phyloP scores from a whole-genome alignment of 176 grass and related monocot genomes.

The Bromus sterilis region DNA sequence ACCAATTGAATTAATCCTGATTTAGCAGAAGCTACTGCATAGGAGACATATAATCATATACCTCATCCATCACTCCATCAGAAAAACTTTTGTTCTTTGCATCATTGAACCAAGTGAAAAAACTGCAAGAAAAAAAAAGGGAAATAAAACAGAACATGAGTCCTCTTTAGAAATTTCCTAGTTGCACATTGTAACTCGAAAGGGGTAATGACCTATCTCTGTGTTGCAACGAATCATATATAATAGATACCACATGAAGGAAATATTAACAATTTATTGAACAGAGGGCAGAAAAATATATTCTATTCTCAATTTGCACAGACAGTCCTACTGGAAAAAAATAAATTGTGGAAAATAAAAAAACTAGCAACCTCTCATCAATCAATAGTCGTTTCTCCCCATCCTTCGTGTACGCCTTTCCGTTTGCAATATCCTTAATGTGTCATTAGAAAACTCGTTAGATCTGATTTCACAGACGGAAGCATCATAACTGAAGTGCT shows the following conservation, averaged over 20 bases:
- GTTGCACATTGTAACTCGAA: not conserved
- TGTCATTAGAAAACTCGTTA: constrained; percentile 1
- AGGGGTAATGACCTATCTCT: not conserved
- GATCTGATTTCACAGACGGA: not conserved
- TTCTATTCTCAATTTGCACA: not conserved
- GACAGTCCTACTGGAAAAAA: not conserved
- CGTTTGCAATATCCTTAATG: constrained; percentile 73
- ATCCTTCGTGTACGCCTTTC: constrained; percentile 33
- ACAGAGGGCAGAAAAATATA: not conserved
- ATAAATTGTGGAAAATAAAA: not conserved
- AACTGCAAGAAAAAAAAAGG: constrained; percentile 36
- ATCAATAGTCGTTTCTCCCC: constrained; percentile 49
- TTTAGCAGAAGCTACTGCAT: not conserved
- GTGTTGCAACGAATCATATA: not conserved
- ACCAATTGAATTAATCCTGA: not conserved
- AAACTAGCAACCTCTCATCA: constrained; percentile 52
- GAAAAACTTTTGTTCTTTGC: constrained; percentile 36
- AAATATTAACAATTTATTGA: not conserved
- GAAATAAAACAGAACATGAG: constrained; percentile 2
- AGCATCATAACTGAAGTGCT: not conserved
- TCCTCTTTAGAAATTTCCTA: not conserved
- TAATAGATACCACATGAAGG: not conserved
- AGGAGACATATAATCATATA: constrained; percentile 9
- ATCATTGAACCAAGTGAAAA: constrained; percentile 67
- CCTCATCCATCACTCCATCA: constrained; percentile 44